Evolutionary conservation across 345 rosid species (phyloP).

Genomic region (Gossypium turneri): DNA sequence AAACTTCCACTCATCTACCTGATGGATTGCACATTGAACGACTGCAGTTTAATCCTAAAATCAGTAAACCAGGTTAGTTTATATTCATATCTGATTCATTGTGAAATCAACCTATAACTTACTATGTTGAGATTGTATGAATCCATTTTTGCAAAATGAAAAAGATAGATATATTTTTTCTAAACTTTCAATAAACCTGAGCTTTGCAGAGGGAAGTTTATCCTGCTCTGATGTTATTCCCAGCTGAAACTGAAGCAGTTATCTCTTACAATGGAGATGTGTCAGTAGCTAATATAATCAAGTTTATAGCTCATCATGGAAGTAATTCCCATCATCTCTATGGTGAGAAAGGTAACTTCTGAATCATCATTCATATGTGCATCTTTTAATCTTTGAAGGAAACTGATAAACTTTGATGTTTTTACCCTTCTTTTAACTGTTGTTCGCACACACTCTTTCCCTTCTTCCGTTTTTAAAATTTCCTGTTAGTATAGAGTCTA

Average conservation of each 20-base stretch:
- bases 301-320: slow-evolving; percentile 65
- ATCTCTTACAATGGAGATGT: slow-evolving; percentile 63
- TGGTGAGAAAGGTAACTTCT: slow-evolving; percentile 48
- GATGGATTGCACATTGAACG: slow-evolving; percentile 90
- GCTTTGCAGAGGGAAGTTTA: slow-evolving; percentile 72
- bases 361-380: neutral
- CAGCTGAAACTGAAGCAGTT: slow-evolving; percentile 56
- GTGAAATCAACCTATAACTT: neutral
- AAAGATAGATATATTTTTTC: neutral
- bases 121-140: neutral
- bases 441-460: neutral
- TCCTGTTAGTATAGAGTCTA: neutral
- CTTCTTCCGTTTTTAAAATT: neutral
- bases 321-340: slow-evolving; percentile 48
- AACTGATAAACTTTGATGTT: slow-evolving; percentile 1
- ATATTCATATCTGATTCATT: slow-evolving; percentile 5
- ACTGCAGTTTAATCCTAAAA: slow-evolving; percentile 71
- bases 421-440: neutral
- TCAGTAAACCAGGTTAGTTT: slow-evolving; percentile 57
- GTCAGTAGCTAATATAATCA: slow-evolving; percentile 58
- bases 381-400: neutral
- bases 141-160: slow-evolving; percentile 3
- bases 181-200: slow-evolving; percentile 12
- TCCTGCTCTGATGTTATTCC: slow-evolving; percentile 80
- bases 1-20: slow-evolving; percentile 64